These are phyloP conservation scores for Pseudotsuga menziesii DNA, from an alignment of 75 land plant species.

Conservation along the genomic window DNA sequence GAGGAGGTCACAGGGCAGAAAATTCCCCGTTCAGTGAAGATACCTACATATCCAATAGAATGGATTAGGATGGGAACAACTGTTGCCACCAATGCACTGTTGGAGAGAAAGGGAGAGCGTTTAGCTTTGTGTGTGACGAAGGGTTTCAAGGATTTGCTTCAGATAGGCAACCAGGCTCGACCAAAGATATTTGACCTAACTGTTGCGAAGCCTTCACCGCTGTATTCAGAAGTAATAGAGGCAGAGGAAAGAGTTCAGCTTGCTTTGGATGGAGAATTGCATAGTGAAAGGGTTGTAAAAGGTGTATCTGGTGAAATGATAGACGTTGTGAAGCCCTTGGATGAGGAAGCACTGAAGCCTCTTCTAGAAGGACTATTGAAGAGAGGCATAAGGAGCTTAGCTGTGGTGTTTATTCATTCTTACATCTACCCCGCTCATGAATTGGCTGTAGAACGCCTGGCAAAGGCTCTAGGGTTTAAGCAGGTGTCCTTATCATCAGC, in stretches of 20 bases:
- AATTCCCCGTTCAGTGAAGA: slow-evolving; percentile 66
- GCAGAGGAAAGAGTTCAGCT: slow-evolving; percentile 88
- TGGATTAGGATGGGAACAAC: slow-evolving; percentile 99
- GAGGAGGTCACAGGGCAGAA: slow-evolving; percentile 77
- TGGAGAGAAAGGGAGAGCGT: slow-evolving; percentile 92
- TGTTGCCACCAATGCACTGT: slow-evolving; percentile 95
- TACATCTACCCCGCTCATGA: slow-evolving; percentile 91
- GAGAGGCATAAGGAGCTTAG: slow-evolving; percentile 84
- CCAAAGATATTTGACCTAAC: slow-evolving; percentile 94
- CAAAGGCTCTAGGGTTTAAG: slow-evolving; percentile 71
- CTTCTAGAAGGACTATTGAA: slow-evolving; percentile 53
- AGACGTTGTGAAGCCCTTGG: slow-evolving; percentile 61
- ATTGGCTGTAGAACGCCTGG: slow-evolving; percentile 58
- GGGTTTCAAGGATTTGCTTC: slow-evolving; percentile 83
- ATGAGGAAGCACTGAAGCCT: slow-evolving; percentile 58
- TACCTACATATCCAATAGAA: slow-evolving; percentile 87
- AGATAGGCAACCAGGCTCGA: slow-evolving; percentile 94
- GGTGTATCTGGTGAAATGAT: slow-evolving; percentile 93
- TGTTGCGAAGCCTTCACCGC: slow-evolving; percentile 75
- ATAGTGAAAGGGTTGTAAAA: slow-evolving; percentile 18
- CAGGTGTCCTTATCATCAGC: slow-evolving; percentile 94
- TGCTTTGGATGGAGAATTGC: slow-evolving; percentile 25
- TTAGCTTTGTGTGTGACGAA: slow-evolving; percentile 86
- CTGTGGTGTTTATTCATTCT: slow-evolving; percentile 92
- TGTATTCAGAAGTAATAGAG: slow-evolving; percentile 94